Conservation (phyloP, 2,329 filamentous ascomycete species). For the Shiraia bambusicola region DNA sequence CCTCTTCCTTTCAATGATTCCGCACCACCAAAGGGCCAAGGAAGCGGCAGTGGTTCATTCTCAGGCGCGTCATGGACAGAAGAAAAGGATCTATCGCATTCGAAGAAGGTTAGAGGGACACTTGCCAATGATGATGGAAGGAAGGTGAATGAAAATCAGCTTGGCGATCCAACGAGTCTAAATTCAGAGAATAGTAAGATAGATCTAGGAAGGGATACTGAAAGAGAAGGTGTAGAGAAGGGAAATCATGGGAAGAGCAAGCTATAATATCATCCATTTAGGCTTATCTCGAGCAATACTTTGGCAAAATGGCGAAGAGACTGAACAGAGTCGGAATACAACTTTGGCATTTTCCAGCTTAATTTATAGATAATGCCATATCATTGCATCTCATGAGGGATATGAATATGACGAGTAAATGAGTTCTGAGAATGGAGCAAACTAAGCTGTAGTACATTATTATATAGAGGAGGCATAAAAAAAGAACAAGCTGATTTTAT, state of each 20-base stretch:
- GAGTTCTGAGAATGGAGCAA: no score
- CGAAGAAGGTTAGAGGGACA: conserved; percentile 29
- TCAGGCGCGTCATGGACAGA: conserved; percentile 3
- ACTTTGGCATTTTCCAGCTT: no score
- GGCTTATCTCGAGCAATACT: no score
- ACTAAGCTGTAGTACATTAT: no score
- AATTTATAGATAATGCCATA: no score
- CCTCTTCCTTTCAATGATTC: conserved; percentile 13
- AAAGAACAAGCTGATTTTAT: no score
- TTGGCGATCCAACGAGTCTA: conserved; percentile 35
- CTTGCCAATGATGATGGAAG: conserved; percentile 21
- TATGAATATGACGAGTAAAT: no score
- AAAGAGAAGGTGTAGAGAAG: conserved; percentile 22
- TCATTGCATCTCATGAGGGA: no score
- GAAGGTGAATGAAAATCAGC: conserved; percentile 26
- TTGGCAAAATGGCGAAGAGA: no score
- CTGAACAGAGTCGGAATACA: no score
- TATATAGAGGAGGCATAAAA: no score
- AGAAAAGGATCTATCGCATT: conserved; percentile 19
- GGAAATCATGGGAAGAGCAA: conserved; percentile 15
- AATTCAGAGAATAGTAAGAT: conserved; percentile 31
- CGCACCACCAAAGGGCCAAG: conserved; percentile 9
- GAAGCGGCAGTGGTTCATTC: conserved; percentile 12
- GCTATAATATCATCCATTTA: conserved; percentile 15
- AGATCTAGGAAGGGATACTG: conserved; percentile 15